phyloP scores from a whole-genome alignment of 805 yeast genomes.

The Jamesozyma gamospora region DNA sequence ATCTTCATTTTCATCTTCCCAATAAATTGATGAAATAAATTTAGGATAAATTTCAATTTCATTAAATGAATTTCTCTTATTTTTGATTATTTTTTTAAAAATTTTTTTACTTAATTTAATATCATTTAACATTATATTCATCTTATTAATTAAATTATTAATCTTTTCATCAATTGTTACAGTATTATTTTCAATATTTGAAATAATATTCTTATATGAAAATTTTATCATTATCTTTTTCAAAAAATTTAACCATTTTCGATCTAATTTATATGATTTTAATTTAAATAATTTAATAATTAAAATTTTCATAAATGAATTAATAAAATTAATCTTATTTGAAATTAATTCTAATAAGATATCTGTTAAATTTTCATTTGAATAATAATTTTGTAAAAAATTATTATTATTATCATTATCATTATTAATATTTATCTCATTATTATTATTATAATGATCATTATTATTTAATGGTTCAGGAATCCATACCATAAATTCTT shows the following conservation, averaged over 20 bases:
- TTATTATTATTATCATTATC: not conserved
- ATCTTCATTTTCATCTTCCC: constrained; percentile 42
- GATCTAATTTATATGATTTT: constrained; percentile 16
- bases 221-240: constrained; percentile 14
- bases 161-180: not conserved
- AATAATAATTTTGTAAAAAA: not conserved
- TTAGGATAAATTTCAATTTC: constrained; percentile 39
- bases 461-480: constrained; percentile 14
- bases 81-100: constrained; percentile 30
- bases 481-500: constrained; percentile 19
- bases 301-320: constrained; percentile 17
- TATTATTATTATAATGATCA: not conserved
- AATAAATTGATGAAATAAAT: constrained; percentile 65
- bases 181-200: not conserved
- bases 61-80: constrained; percentile 4
- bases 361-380: constrained; percentile 14
- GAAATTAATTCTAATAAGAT: constrained; percentile 19
- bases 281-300: constrained; percentile 16
- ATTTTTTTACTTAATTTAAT: constrained; percentile 45
- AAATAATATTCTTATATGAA: not conserved
- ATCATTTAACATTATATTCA: constrained; percentile 81
- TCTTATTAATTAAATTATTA: constrained; percentile 34
- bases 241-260: constrained; percentile 20
- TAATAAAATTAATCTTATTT: constrained; percentile 18
- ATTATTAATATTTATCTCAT: not conserved